These are phyloP conservation scores for Ophiognomonia clavigignenti-juglandacearum DNA, from an alignment of 2,329 filamentous ascomycete species.

Conservation along the genomic window DNA sequence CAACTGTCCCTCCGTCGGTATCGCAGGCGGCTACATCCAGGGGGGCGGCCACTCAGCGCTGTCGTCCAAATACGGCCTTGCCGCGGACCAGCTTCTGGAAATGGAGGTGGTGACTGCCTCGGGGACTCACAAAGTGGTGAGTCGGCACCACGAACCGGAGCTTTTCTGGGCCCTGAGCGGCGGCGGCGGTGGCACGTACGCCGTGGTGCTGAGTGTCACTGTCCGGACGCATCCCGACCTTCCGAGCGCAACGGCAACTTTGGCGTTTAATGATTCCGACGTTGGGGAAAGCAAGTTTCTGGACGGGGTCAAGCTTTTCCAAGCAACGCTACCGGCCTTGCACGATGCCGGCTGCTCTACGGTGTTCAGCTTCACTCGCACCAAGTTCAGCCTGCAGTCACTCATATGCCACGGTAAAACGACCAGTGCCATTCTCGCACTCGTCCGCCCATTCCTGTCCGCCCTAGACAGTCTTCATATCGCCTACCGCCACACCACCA, in stretches of 20 bases:
- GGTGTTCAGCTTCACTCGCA: neutral
- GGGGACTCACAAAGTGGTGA: neutral
- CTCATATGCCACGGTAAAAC: neutral
- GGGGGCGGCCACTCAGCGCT: constrained; percentile 48
- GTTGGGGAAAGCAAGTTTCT: neutral
- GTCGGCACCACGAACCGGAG: neutral
- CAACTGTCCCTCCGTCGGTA: constrained; percentile 43
- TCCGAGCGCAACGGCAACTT: neutral
- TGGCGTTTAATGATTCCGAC: neutral
- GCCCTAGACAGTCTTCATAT: neutral
- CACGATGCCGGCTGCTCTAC: neutral
- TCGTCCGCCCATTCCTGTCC: neutral
- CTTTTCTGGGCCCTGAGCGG: neutral
- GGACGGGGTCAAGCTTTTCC: neutral
- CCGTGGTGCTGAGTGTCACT: neutral
- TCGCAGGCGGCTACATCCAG: constrained; percentile 48
- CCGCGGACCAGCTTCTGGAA: constrained; percentile 42
- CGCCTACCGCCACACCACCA: neutral
- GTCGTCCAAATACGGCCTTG: constrained; percentile 39
- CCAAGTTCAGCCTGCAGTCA: neutral
- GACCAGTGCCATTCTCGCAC: neutral
- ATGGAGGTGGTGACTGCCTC: constrained; percentile 37
- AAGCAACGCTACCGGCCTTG: neutral
- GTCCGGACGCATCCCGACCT: neutral
- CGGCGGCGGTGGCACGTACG: neutral